A percentile compares a stretch with the other conserved stretches of the same genome.
phyloP scores from a whole-genome alignment of 768 basidiomycete species.

The Amanita rubescens region DNA sequence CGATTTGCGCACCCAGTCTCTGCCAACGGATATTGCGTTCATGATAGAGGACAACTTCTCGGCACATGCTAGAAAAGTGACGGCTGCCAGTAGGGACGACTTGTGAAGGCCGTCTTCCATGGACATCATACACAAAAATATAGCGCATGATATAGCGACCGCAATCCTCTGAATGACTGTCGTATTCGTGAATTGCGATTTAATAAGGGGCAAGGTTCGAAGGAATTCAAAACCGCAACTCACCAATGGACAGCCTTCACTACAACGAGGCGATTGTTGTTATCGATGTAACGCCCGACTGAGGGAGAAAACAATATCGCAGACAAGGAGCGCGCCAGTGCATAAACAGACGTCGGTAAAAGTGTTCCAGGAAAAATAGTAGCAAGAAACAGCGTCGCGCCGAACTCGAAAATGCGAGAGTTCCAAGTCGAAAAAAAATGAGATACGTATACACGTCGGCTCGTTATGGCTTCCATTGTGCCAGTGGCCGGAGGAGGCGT shows the following conservation, averaged over 20 bases:
- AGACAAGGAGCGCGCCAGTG: slow-evolving; percentile 15
- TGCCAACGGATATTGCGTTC: slow-evolving; percentile 20
- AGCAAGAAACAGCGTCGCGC: slow-evolving; percentile 19
- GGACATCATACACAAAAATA: slow-evolving; percentile 13
- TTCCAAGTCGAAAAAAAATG: slow-evolving; percentile 26
- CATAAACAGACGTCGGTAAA: slow-evolving; percentile 20
- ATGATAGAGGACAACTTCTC: slow-evolving; percentile 21
- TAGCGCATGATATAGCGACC: slow-evolving; percentile 16
- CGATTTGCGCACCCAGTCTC: slow-evolving; percentile 20
- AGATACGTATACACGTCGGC: slow-evolving; percentile 16
- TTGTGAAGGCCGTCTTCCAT: not conserved
- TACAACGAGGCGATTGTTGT: slow-evolving; percentile 13
- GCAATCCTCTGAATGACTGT: slow-evolving; percentile 17
- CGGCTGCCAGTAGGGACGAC: slow-evolving; percentile 6
- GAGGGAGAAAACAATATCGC: slow-evolving; percentile 16
- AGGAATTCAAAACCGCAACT: not conserved
- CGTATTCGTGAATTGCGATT: not conserved
- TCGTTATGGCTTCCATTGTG: not conserved
- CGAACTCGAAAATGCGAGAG: slow-evolving; percentile 23
- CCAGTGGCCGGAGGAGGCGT: not conserved
- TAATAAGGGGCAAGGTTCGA: not conserved
- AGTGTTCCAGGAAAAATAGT: slow-evolving; percentile 19
- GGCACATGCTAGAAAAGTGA: slow-evolving; percentile 14
- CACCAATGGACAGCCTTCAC: slow-evolving; percentile 19
- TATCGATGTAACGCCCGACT: slow-evolving; percentile 19